Conservation (phyloP, 108 stramenopile species). For the Stephanodiscus triporus region DNA sequence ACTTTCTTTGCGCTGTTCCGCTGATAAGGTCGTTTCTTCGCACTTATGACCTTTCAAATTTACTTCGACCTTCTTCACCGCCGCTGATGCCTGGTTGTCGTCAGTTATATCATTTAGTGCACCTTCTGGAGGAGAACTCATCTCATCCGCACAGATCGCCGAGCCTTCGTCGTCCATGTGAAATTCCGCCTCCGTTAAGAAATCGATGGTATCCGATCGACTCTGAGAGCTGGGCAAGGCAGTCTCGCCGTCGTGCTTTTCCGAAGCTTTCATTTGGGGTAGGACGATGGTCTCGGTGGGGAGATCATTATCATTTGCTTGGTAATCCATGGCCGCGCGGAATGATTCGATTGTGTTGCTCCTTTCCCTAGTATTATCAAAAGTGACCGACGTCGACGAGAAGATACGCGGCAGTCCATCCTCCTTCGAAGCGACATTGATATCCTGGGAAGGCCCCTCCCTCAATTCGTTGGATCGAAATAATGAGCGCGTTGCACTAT, state of each 20-base stretch:
- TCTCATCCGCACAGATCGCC: constrained; percentile 5
- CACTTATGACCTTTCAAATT: background rate
- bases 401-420: constrained; percentile 7
- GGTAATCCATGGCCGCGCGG: constrained; percentile 44
- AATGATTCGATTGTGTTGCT: constrained; percentile 52
- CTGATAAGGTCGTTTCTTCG: background rate
- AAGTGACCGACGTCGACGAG: constrained; percentile 7
- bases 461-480: constrained; percentile 5
- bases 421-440: constrained; percentile 4
- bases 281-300: constrained; percentile 25
- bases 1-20: background rate
- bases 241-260: background rate
- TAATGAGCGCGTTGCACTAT: constrained; percentile 12
- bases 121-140: background rate
- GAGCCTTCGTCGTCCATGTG: constrained; percentile 6
- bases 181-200: constrained; percentile 19
- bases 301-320: constrained; percentile 16
- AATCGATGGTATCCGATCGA: constrained; percentile 44
- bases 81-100: background rate
- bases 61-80: background rate
- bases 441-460: constrained; percentile 5
- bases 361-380: constrained; percentile 13
- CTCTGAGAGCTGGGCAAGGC: constrained; percentile 8
- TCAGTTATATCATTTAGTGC: background rate
- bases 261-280: constrained; percentile 13